Evolutionary conservation across 2,329 filamentous ascomycete species (phyloP).

Genomic region (Botryotinia convoluta): DNA sequence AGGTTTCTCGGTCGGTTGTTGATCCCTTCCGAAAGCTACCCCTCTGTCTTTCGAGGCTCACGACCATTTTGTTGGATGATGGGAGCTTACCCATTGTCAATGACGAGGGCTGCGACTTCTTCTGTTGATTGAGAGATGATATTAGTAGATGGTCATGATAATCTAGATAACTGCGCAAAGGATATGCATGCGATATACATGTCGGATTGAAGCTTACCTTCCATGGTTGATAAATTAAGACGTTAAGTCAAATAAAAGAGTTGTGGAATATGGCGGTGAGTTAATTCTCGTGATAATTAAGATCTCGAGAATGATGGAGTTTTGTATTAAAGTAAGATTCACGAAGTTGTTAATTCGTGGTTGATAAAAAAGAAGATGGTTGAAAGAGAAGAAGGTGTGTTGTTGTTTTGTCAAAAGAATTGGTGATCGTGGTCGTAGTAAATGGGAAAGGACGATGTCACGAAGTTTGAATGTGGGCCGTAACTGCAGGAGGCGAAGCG

Average conservation of each 20-base stretch:
- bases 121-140: conserved; percentile 56
- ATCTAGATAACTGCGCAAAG: conserved; percentile 26
- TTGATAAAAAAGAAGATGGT: conserved; percentile 19
- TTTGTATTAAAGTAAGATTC: conserved; percentile 16
- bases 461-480: conserved; percentile 21
- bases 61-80: conserved; percentile 27
- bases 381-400: conserved; percentile 17
- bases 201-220: conserved; percentile 38
- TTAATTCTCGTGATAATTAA: conserved; percentile 15
- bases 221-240: conserved; percentile 42
- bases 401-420: conserved; percentile 22
- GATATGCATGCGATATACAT: not conserved
- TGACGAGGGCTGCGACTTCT: conserved; percentile 99
- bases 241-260: conserved; percentile 32
- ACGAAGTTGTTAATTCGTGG: conserved; percentile 21
- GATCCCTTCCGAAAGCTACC: conserved; percentile 26
- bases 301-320: conserved; percentile 18
- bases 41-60: conserved; percentile 25
- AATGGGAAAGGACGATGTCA: conserved; percentile 21
- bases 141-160: conserved; percentile 32
- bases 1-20: conserved; percentile 18
- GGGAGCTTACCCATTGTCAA: conserved; percentile 99
- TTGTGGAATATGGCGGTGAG: conserved; percentile 18
- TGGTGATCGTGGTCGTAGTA: conserved; percentile 23
- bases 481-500: conserved; percentile 22